Evolutionary conservation across 2,329 filamentous ascomycete genomes (phyloP).

Genomic region (Exophiala sideris): DNA sequence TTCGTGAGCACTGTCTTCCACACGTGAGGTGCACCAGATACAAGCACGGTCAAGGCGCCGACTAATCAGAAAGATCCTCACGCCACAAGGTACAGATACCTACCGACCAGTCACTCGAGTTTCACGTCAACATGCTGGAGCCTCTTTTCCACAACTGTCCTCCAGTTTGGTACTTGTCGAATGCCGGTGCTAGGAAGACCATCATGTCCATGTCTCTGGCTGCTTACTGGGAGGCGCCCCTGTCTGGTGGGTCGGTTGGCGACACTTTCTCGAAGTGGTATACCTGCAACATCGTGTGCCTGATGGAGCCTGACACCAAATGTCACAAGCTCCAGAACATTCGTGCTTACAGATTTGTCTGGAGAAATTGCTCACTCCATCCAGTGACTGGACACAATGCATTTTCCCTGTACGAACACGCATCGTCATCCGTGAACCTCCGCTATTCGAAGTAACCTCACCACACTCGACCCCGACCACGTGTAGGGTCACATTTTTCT

Average conservation of each 20-base stretch:
- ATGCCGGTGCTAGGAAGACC: background rate
- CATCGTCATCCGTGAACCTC: slow-evolving; percentile 18
- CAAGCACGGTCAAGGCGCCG: background rate
- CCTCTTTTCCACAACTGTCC: background rate
- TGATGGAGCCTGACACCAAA: slow-evolving; percentile 3
- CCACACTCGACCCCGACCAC: slow-evolving; percentile 11
- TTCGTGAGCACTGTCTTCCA: slow-evolving; percentile 3
- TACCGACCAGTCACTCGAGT: background rate
- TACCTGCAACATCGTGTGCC: background rate
- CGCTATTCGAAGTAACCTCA: slow-evolving; percentile 20
- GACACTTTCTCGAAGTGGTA: background rate
- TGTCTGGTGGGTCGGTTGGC: background rate
- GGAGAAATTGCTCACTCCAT: slow-evolving; percentile 17
- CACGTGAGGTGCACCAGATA: background rate
- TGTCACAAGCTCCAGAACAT: slow-evolving; percentile 10
- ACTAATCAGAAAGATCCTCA: slow-evolving; percentile 6
- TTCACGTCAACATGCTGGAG: background rate
- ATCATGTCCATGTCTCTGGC: background rate
- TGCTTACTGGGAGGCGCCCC: background rate
- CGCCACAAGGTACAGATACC: background rate
- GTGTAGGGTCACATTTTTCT: slow-evolving; percentile 12
- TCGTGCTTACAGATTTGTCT: slow-evolving; percentile 15
- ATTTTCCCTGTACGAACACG: slow-evolving; percentile 3
- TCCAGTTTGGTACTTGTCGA: background rate
- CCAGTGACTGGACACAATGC: slow-evolving; percentile 12